Base-by-base conservation (phyloP, 805 yeast genomes). In the Citeromyces nyonsensis region DNA sequence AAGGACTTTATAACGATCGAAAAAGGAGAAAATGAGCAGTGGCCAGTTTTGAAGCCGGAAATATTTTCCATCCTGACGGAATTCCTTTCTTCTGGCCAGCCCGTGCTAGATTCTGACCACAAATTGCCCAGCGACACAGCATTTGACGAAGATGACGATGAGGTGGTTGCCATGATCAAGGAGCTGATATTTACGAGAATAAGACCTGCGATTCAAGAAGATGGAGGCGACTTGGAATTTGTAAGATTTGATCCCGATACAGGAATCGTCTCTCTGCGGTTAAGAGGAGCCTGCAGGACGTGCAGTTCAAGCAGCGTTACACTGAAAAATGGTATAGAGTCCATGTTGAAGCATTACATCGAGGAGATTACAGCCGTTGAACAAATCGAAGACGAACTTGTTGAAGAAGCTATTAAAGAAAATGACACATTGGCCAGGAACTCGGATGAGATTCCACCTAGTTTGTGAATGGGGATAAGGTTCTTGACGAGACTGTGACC, bases 201-300 rank as follows among this genome's bases (percentile, higher is more conserved):
- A 33, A 75, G 95, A 48, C 99, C 99, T 1, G 95, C 97, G 1
- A 85, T 91, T 36, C 94, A 85, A 57, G 99, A 91, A 47, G 99
- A 91, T 47, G 99, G 99, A 39, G 99, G 99, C 24, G 97, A 91
- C 48, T 76, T 91, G 39, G 86, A 83, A 44, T 93, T 74, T 51
- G 68, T 81, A 37, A 91, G 83, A 5, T 86, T 82, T 49, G 83
- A 82, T 36, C 84, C 79, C 40, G 82, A 77, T 36, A 66, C 79
- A 1, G 98, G 98, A 2, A 73, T 79, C 10, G 97, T 93, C 5
- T 81, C 72, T 51, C 69, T 91, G 44, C 84, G 81, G 50, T 61
- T 91, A 30, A 86, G 83, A 44, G 99, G 99, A 31, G 97, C 98
- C 6, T 91, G 99, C 57, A 77, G 94, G 34, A 70, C 93, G 2